Conservation (phyloP, 768 basidiomycete genomes). For the Leccinum broughii region DNA sequence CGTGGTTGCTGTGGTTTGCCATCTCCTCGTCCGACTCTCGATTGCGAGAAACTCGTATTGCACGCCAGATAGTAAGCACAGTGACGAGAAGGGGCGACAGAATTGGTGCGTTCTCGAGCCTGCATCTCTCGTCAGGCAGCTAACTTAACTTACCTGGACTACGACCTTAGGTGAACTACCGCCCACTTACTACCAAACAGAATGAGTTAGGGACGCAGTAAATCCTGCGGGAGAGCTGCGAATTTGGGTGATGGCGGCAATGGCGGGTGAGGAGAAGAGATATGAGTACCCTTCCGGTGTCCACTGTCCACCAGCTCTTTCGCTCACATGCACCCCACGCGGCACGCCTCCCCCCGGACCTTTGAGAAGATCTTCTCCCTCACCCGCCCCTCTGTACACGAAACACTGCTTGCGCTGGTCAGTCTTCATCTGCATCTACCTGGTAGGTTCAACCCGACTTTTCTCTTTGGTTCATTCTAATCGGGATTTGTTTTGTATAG, state of each 20-base stretch:
- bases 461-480: neutral
- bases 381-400: constrained; percentile 35
- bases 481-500: constrained; percentile 1
- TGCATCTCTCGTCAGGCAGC: neutral
- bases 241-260: neutral
- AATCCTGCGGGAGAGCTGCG: neutral
- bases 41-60: no score
- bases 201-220: neutral
- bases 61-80: no score
- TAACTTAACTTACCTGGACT: neutral
- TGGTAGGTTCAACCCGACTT: constrained; percentile 20
- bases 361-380: constrained; percentile 36
- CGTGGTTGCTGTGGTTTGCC: no score
- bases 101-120: neutral
- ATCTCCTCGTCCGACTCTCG: no score
- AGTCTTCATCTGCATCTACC: constrained; percentile 37
- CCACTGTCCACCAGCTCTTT: neutral
- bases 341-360: constrained; percentile 14
- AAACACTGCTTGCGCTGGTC: constrained; percentile 29
- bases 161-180: no score
- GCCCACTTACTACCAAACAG: no score
- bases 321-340: no score
- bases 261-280: neutral
- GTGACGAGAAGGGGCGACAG: neutral
- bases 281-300: neutral